Percentiles rank a stretch among this genome's conserved stretches.
Conservation (phyloP, 371 early-diverging fungal species). For the Dentiscutata heterogama region DNA sequence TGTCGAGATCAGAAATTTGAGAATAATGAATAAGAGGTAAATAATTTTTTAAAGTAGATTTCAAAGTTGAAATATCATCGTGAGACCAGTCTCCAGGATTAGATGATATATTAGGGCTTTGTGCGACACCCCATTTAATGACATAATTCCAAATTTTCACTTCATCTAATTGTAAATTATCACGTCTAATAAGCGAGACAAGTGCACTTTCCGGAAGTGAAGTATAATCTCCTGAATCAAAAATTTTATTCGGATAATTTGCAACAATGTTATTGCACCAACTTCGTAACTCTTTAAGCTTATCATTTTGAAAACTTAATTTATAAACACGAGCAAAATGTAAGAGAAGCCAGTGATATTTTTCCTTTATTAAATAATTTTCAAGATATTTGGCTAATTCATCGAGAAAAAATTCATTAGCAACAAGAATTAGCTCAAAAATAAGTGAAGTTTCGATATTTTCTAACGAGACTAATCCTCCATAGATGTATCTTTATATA, state of each 20-base stretch:
- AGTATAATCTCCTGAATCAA: background rate
- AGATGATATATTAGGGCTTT: background rate
- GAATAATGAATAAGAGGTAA: conserved; percentile 12
- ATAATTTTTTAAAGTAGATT: conserved; percentile 23
- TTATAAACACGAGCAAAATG: background rate
- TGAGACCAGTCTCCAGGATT: background rate
- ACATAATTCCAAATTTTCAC: conserved; percentile 24
- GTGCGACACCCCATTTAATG: conserved; percentile 21
- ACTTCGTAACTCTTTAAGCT: background rate
- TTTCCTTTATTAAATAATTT: background rate
- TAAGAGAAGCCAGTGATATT: conserved; percentile 14
- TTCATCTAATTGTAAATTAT: conserved; percentile 29
- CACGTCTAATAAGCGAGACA: background rate
- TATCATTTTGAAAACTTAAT: background rate
- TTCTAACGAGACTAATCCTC: conserved; percentile 1
- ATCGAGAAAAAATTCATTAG: background rate
- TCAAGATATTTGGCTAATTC: conserved; percentile 11
- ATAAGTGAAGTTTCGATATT: background rate
- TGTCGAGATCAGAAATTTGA: conserved; percentile 9
- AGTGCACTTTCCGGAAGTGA: conserved; percentile 8
- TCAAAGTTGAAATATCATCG: background rate
- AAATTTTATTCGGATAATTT: background rate
- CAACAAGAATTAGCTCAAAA: background rate
- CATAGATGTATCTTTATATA: conserved; percentile 33
- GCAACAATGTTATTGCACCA: conserved; percentile 5